A percentile compares a stretch with the other conserved stretches of the same genome.
phyloP scores from a whole-genome alignment of 2,329 filamentous ascomycete genomes.

The Cyanodermella asteris region DNA sequence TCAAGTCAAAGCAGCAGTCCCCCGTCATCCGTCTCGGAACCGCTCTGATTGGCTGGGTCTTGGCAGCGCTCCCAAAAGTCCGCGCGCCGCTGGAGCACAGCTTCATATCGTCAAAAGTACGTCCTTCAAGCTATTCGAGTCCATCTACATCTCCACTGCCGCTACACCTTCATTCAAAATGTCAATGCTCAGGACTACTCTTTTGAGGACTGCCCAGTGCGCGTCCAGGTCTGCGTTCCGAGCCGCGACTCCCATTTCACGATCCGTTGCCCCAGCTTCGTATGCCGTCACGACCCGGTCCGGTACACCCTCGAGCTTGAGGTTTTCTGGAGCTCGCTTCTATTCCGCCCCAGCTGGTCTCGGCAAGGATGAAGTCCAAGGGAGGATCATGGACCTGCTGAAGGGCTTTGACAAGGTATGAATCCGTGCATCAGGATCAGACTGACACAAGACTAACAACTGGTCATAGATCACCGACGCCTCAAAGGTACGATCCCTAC shows the following conservation, averaged over 20 bases:
- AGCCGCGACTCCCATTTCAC: conserved; percentile 25
- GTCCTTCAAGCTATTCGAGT: too few species aligned
- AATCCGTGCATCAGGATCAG: conserved; percentile 1
- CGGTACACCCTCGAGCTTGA: conserved; percentile 26
- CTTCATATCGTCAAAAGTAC: too few species aligned
- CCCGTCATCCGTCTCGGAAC: too few species aligned
- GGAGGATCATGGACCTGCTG: conserved; percentile 76
- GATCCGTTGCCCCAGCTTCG: conserved; percentile 33
- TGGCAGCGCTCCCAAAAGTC: too few species aligned
- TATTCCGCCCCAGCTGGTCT: conserved; percentile 71
- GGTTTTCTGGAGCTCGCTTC: conserved; percentile 50
- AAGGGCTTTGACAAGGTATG: conserved; percentile 91
- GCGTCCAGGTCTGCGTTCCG: conserved; percentile 3
- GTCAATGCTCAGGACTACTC: conserved; percentile 72
- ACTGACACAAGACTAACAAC: conserved; percentile 8
- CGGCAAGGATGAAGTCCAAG: conserved; percentile 66
- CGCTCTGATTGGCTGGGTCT: too few species aligned
- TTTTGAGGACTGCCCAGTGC: conserved; percentile 50
- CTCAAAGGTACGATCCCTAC: conserved; percentile 27
- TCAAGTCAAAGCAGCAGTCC: too few species aligned
- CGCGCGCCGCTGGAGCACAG: too few species aligned
- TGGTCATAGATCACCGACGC: conserved; percentile 22
- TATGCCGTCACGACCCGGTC: conserved; percentile 40
- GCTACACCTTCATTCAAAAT: too few species aligned
- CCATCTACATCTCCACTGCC: too few species aligned